phyloP scores from a whole-genome alignment of 1,139 yeast genomes.

The Yamadazyma diospyri region DNA sequence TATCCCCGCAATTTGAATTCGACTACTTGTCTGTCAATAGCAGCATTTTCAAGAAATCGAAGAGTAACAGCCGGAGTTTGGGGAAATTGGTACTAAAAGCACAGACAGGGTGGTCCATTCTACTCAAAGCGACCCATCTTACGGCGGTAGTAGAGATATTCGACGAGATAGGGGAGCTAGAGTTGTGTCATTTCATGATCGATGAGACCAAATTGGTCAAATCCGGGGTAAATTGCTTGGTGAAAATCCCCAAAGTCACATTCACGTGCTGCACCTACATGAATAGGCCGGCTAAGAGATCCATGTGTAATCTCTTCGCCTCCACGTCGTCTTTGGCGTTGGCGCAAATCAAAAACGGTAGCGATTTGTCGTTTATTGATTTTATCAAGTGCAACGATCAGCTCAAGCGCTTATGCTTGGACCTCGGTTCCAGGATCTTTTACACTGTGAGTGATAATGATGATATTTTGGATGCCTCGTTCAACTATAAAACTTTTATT shows the following conservation, averaged over 20 bases:
- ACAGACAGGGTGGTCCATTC: slow-evolving; percentile 45
- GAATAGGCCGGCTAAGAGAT: slow-evolving; percentile 17
- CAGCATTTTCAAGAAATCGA: slow-evolving; percentile 1
- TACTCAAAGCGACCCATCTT: slow-evolving; percentile 32
- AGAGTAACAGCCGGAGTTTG: slow-evolving; percentile 20
- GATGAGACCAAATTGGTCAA: slow-evolving; percentile 25
- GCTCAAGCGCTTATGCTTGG: slow-evolving; percentile 38
- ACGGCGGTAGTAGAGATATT: slow-evolving; percentile 34
- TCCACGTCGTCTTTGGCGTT: slow-evolving; percentile 35
- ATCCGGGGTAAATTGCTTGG: background rate
- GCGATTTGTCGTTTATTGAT: slow-evolving; percentile 50
- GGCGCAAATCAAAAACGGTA: slow-evolving; percentile 33
- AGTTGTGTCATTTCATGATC: slow-evolving; percentile 45
- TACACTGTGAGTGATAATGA: slow-evolving; percentile 18
- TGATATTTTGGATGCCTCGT: slow-evolving; percentile 13
- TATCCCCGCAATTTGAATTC: slow-evolving; percentile 51
- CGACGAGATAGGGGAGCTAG: slow-evolving; percentile 42
- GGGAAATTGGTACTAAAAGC: slow-evolving; percentile 30
- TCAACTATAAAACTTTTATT: slow-evolving; percentile 36
- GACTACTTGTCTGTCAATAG: slow-evolving; percentile 5
- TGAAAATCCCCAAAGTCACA: slow-evolving; percentile 17
- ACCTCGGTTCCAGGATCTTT: slow-evolving; percentile 48
- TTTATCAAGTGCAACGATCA: slow-evolving; percentile 24
- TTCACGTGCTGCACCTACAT: slow-evolving; percentile 26
- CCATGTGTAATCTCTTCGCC: slow-evolving; percentile 25